A percentile compares a stretch with the other conserved stretches of the same genome.
phyloP scores from a whole-genome alignment of 768 basidiomycete species.

The Trametes elegans region DNA sequence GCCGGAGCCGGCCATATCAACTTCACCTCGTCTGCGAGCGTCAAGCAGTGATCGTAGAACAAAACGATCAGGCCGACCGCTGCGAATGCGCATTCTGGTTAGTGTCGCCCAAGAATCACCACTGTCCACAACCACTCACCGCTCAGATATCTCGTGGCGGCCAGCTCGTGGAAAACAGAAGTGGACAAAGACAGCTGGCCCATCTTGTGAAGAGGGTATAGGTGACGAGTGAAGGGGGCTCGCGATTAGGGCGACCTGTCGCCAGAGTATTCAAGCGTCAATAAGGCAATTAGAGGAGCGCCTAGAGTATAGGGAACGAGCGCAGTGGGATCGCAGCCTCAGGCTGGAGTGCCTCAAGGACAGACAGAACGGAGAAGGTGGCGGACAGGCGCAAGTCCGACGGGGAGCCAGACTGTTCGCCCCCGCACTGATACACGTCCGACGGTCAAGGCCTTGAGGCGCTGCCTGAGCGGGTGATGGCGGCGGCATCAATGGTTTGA shows the following conservation, averaged over 20 bases:
- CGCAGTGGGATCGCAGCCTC: constrained; percentile 2
- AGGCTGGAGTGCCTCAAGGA: neutral
- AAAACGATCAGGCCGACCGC: constrained; percentile 34
- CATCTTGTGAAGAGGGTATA: constrained; percentile 3
- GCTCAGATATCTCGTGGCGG: constrained; percentile 2
- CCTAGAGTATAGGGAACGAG: neutral
- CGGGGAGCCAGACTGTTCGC: neutral
- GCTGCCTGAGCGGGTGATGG: neutral
- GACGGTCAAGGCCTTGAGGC: neutral
- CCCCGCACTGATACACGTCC: neutral
- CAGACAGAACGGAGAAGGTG: neutral
- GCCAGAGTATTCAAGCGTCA: neutral
- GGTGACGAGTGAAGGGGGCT: neutral
- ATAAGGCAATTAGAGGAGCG: neutral
- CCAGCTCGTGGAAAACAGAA: constrained; percentile 2
- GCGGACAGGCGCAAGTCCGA: constrained; percentile 5
- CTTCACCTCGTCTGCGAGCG: constrained; percentile 39
- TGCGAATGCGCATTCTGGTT: constrained; percentile 6
- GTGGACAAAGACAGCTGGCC: neutral
- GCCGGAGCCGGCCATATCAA: constrained; percentile 40
- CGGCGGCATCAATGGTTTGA: neutral
- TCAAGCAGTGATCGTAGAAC: constrained; percentile 42
- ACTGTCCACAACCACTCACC: neutral
- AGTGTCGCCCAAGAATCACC: too few relatives aligned
- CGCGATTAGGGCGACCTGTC: constrained; percentile 10